phyloP scores from a whole-genome alignment of 257 asterid species.

The Solanum neorickii region DNA sequence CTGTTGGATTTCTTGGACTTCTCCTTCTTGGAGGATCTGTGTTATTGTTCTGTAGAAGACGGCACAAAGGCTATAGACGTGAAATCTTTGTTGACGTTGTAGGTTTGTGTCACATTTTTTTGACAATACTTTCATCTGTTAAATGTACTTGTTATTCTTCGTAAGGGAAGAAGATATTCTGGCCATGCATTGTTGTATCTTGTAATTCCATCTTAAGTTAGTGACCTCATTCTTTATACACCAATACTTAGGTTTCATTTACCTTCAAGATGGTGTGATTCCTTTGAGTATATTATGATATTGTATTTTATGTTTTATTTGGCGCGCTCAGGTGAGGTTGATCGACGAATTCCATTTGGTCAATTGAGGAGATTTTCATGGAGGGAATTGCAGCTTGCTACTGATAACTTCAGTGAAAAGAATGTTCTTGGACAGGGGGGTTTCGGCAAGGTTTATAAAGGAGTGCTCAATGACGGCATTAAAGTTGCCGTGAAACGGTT shows the following conservation, averaged over 20 bases:
- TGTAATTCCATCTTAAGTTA: background rate
- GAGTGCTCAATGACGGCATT: slow-evolving; percentile 57
- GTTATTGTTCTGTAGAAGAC: slow-evolving; percentile 45
- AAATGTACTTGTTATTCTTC: background rate
- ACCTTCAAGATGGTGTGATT: background rate
- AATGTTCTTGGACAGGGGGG: slow-evolving; percentile 94
- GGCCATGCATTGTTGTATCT: background rate
- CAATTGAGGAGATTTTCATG: slow-evolving; percentile 83
- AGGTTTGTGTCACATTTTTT: slow-evolving; percentile 36
- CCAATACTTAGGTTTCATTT: background rate
- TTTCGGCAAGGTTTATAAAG: slow-evolving; percentile 88
- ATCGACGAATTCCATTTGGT: slow-evolving; percentile 81
- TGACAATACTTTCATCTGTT: background rate
- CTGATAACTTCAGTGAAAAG: slow-evolving; percentile 77
- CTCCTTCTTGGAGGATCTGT: slow-evolving; percentile 51
- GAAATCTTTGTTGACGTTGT: slow-evolving; percentile 86
- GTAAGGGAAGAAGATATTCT: background rate
- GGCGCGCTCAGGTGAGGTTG: slow-evolving; percentile 63
- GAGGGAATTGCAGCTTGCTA: slow-evolving; percentile 88
- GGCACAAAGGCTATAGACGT: slow-evolving; percentile 46
- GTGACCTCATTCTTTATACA: background rate
- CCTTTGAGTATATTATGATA: background rate
- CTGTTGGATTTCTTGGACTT: slow-evolving; percentile 44
- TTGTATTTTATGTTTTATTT: background rate
- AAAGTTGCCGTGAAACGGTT: slow-evolving; percentile 89